Percentiles rank a stretch among this genome's conserved stretches.
phyloP scores from a whole-genome alignment of 441 rosid genomes.

The Populus trichocarpa region DNA sequence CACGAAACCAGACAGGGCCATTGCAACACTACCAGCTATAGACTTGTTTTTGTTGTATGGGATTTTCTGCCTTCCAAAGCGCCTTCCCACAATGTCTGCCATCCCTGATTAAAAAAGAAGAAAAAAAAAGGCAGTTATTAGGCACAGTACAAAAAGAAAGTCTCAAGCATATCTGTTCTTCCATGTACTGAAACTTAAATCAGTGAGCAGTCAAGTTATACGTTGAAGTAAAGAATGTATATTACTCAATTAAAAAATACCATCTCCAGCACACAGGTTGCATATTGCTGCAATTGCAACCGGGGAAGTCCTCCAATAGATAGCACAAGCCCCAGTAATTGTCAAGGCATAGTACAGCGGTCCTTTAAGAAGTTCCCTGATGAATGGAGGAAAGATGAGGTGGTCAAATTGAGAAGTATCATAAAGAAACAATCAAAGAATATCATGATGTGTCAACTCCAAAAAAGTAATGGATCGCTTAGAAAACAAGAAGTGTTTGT shows the following conservation, averaged over 20 bases:
- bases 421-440: neutral
- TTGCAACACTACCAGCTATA: constrained; percentile 67
- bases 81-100: constrained; percentile 77
- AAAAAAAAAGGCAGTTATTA: neutral
- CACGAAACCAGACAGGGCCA: constrained; percentile 63
- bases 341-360: constrained; percentile 69
- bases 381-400: constrained; percentile 17
- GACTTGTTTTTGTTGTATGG: constrained; percentile 75
- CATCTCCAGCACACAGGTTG: constrained; percentile 95
- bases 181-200: neutral
- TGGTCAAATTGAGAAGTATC: constrained; percentile 15
- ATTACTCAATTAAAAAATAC: constrained; percentile 29
- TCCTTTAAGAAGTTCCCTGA: constrained; percentile 83
- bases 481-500: neutral
- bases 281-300: constrained; percentile 62
- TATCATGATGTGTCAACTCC: neutral
- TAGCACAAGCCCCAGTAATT: constrained; percentile 49
- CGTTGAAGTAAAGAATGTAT: neutral
- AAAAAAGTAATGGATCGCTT: neutral
- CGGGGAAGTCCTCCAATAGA: constrained; percentile 82
- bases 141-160: neutral
- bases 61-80: constrained; percentile 56
- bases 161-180: neutral
- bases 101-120: constrained; percentile 46
- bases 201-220: neutral